These are phyloP conservation scores for Beauveria sp. DNA, from an alignment of 2,329 filamentous ascomycete species.

Conservation along the genomic window DNA sequence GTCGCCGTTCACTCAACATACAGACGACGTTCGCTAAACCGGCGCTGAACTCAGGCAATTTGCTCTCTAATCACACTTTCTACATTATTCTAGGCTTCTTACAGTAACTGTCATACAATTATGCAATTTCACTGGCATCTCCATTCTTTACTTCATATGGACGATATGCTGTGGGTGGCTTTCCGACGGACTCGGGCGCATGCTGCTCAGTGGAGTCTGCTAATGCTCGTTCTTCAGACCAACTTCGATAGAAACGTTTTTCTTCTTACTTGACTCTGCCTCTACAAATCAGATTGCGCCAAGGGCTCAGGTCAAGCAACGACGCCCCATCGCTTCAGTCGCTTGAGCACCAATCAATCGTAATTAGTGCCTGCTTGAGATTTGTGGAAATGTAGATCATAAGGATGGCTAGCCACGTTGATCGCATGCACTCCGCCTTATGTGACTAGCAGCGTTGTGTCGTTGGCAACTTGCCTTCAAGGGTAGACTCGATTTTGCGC, in stretches of 20 bases:
- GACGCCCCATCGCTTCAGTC: neutral
- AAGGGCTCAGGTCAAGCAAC: neutral
- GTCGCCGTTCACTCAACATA: neutral
- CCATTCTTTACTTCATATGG: neutral
- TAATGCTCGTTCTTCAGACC: neutral
- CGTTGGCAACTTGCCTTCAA: neutral
- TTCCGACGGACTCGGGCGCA: conserved; percentile 1
- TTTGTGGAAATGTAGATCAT: conserved; percentile 2
- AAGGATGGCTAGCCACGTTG: neutral
- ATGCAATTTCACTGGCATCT: conserved; percentile 1
- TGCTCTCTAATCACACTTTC: neutral
- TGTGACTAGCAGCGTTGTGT: no score
- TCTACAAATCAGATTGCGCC: neutral
- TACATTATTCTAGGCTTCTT: neutral
- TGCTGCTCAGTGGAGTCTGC: neutral
- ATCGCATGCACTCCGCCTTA: no score
- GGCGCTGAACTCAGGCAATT: neutral
- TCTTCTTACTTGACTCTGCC: neutral
- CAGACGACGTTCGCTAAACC: neutral
- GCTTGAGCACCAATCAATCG: neutral
- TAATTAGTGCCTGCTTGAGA: neutral
- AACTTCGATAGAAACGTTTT: neutral
- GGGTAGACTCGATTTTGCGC: neutral
- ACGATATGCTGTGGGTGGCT: conserved; percentile 1
- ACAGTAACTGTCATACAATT: neutral